Conservation (phyloP, 2,329 filamentous ascomycete genomes). For the Arthrocladium fulminans region DNA sequence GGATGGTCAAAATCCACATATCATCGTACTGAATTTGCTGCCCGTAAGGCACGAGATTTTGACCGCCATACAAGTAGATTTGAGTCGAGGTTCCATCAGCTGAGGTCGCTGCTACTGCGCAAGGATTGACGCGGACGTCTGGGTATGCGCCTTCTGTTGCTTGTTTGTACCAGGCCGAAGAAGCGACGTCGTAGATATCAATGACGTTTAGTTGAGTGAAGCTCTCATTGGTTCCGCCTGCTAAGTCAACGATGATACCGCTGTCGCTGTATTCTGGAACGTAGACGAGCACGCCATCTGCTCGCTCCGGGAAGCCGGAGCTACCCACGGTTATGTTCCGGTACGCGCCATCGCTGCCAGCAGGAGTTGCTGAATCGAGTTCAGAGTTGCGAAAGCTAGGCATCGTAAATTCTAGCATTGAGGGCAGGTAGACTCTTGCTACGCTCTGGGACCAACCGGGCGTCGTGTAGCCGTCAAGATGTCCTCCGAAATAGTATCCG, state of each 20-base stretch:
- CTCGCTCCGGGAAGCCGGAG: conserved; percentile 61
- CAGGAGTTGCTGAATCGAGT: conserved; percentile 47
- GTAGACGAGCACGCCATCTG: conserved; percentile 64
- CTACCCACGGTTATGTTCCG: conserved; percentile 64
- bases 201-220: conserved; percentile 65
- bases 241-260: conserved; percentile 68
- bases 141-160: conserved; percentile 53
- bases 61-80: conserved; percentile 69
- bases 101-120: conserved; percentile 64
- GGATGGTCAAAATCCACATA: conserved; percentile 71
- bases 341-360: conserved; percentile 55
- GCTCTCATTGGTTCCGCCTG: conserved; percentile 59
- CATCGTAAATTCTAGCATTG: conserved; percentile 66
- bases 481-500: conserved; percentile 72
- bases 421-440: conserved; percentile 60
- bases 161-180: conserved; percentile 64
- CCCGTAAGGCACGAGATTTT: conserved; percentile 58
- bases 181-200: conserved; percentile 71
- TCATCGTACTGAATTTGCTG: conserved; percentile 56
- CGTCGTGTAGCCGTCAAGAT: conserved; percentile 57
- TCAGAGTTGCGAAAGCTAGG: conserved; percentile 59
- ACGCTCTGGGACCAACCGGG: conserved; percentile 60
- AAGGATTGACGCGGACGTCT: conserved; percentile 53
- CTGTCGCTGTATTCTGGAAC: conserved; percentile 67
- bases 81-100: conserved; percentile 67